Base-by-base conservation (phyloP, 495 filamentous ascomycete genomes). In the Aspergillus nanangensis region DNA sequence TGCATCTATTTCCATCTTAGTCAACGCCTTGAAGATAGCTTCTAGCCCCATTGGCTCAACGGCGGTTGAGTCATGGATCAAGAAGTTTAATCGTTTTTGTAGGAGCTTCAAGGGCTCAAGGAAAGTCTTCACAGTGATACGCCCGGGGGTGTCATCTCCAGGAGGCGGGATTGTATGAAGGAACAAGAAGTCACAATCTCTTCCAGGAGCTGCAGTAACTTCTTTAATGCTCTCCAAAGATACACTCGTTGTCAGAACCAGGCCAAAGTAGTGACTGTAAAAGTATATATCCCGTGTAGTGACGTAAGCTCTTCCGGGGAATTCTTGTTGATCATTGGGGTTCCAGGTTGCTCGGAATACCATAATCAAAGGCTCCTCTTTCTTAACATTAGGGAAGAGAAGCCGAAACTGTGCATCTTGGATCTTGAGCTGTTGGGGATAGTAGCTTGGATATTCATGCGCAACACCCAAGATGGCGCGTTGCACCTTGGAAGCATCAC, bases 391-490 rank as follows among this genome's bases (percentile, higher is more conserved):
- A 2, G 93, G 90, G 69, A 97, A 98, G 11, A 98, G 72, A 38
- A 96, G 78, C 8, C 90, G 73, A 56, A 97, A 96, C 58, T 98
- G 93, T 9, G 89, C 84, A 58, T 96, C 91, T 63, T 98, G 94
- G 8, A 85, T 83, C 50, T 79, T 85, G 8, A 98, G 75, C 46
- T 87, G 84, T 17, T 81, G 65, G 2, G 93, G 93, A 64, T 98
- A 98, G 56, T 84, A 82, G 17, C 74, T 70, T 1, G 92, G 91
- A 62, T 90, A 92, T 4, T 81, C 76, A 31, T 85, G 79, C 8
- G 63, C 43, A 35, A 60, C 45, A 9, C 52, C 65, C 50, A 60
- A 64, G 15, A 74, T 62, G 29, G 66, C 60, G 31, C 60, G 57
- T 45, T 72, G 67, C 27, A 76, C 54, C 34, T 71, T 70, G 4